Evolutionary conservation across 352 stramenopile species (phyloP), one percentile per base, ranked within the genome.

Genomic region (Pythium apleroticum): DNA sequence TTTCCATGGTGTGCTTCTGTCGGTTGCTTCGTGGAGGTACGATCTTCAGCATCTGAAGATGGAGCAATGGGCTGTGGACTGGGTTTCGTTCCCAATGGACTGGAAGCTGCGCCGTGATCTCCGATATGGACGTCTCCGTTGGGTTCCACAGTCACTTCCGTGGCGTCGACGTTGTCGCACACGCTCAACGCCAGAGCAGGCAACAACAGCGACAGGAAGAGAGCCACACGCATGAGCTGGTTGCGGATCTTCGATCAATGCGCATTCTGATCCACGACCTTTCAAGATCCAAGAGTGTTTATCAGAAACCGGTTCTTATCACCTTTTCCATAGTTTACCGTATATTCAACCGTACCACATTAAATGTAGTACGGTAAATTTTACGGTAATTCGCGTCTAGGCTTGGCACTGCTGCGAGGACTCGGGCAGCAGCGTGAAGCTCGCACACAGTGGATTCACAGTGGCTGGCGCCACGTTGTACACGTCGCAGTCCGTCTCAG

Each of bases 401-500:
- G 31, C 9, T 27, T 52, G 27, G 33, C 58, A 65, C 35, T 65
- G 33, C 49, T 57, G 30, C 6, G 22, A 33, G 49, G 57, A 41
- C 27, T 69, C 73, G 35, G 65, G 78, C 24, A 72, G 15, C 24
- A 84, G 68, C 20, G 74, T 76, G 68, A 90, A 88, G 25, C 61
- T 56, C 8, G 74, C 72, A 56, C 78, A 89, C 1, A 89, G 63
- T 9, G 73, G 49, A 52, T 83, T 77, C 6, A 62, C 67, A 12
- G 65, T 69, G 2, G 54, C 63, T 1, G 35, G 11, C 0, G 50
- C 57, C 17, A 63, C n/a, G 59, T 76, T 72, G 76, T 91, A 84
- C 53, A 89, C 78, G 30, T 88, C 64, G 69, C 88, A 96, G 61
- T 92, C 82, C 92, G 61, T 92, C 82, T 91, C 74, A 6, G 84